phyloP scores from a whole-genome alignment of 2,329 filamentous ascomycete genomes.

The Aureobasidium uvarum region DNA sequence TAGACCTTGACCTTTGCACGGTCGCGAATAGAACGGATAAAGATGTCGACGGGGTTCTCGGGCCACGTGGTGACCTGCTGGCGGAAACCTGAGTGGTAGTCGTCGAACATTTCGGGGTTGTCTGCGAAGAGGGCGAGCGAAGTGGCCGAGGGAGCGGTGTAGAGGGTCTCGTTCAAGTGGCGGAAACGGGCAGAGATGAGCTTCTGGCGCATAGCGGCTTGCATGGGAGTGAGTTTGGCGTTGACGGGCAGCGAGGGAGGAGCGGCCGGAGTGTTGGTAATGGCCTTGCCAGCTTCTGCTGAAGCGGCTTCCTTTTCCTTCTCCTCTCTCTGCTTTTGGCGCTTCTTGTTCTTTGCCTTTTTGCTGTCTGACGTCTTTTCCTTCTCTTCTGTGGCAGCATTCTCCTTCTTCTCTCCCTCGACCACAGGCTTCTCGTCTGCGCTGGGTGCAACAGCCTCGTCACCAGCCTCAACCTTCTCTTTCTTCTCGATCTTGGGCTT shows the following conservation, averaged over 20 bases:
- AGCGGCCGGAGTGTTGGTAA: constrained; percentile 36
- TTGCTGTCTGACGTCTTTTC: constrained; percentile 32
- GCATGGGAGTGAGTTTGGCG: constrained; percentile 80
- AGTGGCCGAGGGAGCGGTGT: constrained; percentile 82
- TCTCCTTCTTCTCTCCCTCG: constrained; percentile 40
- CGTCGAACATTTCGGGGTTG: constrained; percentile 88
- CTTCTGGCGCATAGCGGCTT: constrained; percentile 92
- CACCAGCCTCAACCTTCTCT: constrained; percentile 39
- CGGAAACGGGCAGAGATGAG: constrained; percentile 93
- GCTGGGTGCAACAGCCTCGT: neutral
- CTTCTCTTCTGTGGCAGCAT: constrained; percentile 36
- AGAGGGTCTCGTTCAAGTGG: constrained; percentile 94
- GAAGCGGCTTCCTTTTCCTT: constrained; percentile 39
- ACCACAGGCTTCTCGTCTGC: constrained; percentile 33
- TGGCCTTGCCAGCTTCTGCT: constrained; percentile 34
- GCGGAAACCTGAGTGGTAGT: constrained; percentile 96
- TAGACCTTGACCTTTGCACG: constrained; percentile 58
- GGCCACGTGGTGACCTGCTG: constrained; percentile 96
- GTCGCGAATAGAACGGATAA: constrained; percentile 67
- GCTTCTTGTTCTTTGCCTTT: constrained; percentile 34
- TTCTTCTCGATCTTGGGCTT: constrained; percentile 36
- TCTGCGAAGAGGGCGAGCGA: constrained; percentile 79
- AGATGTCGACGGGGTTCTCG: constrained; percentile 89
- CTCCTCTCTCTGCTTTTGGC: constrained; percentile 19
- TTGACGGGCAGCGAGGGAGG: constrained; percentile 39